Conservation (phyloP, 352 stramenopile species). For the Globisporangium takayamanum region DNA sequence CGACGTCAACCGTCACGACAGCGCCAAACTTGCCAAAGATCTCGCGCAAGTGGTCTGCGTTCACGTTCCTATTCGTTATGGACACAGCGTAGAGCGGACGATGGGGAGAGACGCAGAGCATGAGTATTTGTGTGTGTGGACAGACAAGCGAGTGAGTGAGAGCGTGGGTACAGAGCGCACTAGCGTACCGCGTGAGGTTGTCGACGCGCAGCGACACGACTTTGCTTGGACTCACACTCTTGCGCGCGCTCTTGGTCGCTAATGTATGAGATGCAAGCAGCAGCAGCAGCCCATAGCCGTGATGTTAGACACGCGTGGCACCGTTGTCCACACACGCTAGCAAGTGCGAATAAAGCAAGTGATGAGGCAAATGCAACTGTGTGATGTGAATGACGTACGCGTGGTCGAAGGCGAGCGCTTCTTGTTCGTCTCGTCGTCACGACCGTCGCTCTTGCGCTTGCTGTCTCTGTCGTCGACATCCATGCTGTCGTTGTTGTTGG, state of each 20-base stretch:
- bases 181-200: conserved; percentile 60
- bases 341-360: background rate
- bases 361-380: background rate
- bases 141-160: background rate
- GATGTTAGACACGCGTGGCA: background rate
- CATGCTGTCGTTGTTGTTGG: background rate
- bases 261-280: background rate
- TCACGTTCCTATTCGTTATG: conserved; percentile 47
- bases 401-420: conserved; percentile 6
- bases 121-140: background rate
- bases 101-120: background rate
- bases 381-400: background rate
- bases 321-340: background rate
- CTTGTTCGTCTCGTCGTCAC: background rate
- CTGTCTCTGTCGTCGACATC: background rate
- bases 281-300: background rate
- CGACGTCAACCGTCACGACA: conserved; percentile 49
- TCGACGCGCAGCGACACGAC: conserved; percentile 53
- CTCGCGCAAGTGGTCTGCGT: conserved; percentile 70
- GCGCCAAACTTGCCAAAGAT: conserved; percentile 85
- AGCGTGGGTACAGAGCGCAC: background rate
- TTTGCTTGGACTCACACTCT: conserved; percentile 16
- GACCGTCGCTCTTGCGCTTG: too few relatives aligned
- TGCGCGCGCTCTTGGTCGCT: conserved; percentile 11
- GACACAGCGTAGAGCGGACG: background rate